Evolutionary conservation across 768 basidiomycete genomes (phyloP).

Genomic region (Termitomyces sp.): DNA sequence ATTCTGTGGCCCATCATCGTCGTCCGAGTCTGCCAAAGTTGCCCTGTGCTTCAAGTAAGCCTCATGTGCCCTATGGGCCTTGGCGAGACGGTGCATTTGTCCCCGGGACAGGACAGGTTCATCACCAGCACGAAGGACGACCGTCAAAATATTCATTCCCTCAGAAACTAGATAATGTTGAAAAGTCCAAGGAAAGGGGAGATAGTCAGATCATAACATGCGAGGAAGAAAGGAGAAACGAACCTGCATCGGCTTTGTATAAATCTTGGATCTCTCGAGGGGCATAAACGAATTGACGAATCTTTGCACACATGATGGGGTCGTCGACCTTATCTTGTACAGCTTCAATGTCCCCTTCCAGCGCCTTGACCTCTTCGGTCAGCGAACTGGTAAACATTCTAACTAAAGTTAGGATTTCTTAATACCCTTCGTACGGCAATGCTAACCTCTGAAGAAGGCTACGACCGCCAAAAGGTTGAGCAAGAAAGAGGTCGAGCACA

Average conservation of each 20-base stretch:
- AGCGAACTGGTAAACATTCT: constrained; percentile 97
- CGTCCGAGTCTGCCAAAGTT: constrained; percentile 75
- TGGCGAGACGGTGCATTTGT: constrained; percentile 79
- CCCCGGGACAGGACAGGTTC: constrained; percentile 70
- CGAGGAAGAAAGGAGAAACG: no score
- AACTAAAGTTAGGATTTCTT: not conserved
- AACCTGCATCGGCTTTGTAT: constrained; percentile 78
- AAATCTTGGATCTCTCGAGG: constrained; percentile 84
- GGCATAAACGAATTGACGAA: constrained; percentile 82
- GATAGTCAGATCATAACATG: constrained; percentile 8
- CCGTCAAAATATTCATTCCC: constrained; percentile 69
- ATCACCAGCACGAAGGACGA: constrained; percentile 77
- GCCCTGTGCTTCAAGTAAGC: constrained; percentile 65
- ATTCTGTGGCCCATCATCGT: constrained; percentile 88
- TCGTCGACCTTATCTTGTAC: constrained; percentile 91
- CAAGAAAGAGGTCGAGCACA: constrained; percentile 91
- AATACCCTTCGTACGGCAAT: not conserved
- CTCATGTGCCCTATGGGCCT: constrained; percentile 74
- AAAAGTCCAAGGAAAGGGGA: not conserved
- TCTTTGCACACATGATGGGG: constrained; percentile 82
- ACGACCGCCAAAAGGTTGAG: constrained; percentile 92
- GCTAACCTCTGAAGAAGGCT: constrained; percentile 84
- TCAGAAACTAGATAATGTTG: constrained; percentile 47
- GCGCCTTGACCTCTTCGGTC: constrained; percentile 79
- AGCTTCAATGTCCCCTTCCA: constrained; percentile 84